Percentiles rank a stretch among this genome's conserved stretches.
Evolutionary conservation across 225 moss, liverwort and hornwort genomes (phyloP).

Genomic region (Pseudisothecium myosuroides): DNA sequence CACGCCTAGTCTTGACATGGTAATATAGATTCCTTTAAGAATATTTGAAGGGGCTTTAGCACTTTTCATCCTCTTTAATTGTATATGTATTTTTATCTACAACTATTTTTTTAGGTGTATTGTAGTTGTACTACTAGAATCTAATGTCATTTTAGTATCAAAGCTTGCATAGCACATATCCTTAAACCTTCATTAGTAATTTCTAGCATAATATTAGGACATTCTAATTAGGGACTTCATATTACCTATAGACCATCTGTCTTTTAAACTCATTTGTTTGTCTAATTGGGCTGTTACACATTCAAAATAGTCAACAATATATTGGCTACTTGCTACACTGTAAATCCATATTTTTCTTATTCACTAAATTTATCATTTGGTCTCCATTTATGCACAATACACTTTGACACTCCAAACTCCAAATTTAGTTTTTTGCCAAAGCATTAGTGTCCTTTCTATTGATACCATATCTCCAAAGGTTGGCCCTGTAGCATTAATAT

Average conservation of each 20-base stretch:
- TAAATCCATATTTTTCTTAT: background rate
- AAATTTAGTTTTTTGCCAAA: no score
- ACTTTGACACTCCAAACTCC: no score
- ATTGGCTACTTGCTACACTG: background rate
- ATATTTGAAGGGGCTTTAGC: background rate
- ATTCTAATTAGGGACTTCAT: background rate
- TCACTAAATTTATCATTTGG: no score
- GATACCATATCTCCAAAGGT: rapidly evolving
- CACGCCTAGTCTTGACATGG: background rate
- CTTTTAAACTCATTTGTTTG: rapidly evolving
- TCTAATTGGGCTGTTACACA: background rate
- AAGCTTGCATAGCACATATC: background rate
- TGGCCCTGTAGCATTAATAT: background rate
- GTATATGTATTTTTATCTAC: background rate
- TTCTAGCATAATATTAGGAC: background rate
- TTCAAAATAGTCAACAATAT: background rate
- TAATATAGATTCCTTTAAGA: background rate
- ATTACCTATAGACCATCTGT: rapidly evolving
- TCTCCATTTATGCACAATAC: no score
- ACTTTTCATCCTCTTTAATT: background rate
- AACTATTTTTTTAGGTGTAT: background rate
- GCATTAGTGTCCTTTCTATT: background rate
- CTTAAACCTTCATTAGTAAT: background rate
- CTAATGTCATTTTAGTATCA: background rate
- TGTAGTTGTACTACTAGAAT: background rate